Conservation (phyloP, 1,139 yeast genomes). For the Suhomyces wounanorum region DNA sequence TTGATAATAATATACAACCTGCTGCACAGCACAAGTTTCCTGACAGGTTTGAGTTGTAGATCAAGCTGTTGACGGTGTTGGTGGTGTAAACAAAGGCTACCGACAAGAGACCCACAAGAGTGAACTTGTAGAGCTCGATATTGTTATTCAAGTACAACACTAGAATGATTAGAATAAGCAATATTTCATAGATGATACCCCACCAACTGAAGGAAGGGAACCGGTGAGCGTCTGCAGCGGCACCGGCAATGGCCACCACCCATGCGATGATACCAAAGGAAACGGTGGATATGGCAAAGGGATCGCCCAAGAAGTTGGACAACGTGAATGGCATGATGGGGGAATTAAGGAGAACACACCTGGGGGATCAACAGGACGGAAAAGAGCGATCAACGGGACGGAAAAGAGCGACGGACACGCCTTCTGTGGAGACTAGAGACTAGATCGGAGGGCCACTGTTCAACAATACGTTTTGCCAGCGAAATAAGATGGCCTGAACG, state of each 20-base stretch:
- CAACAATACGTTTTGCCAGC: neutral
- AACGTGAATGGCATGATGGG: constrained; percentile 40
- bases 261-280: constrained; percentile 68
- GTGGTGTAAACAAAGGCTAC: constrained; percentile 80
- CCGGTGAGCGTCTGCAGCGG: constrained; percentile 51
- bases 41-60: constrained; percentile 65
- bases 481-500: neutral
- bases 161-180: constrained; percentile 57
- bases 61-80: constrained; percentile 76
- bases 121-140: constrained; percentile 70
- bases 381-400: neutral
- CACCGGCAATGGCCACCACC: constrained; percentile 86
- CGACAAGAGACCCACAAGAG: constrained; percentile 57
- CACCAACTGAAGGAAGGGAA: constrained; percentile 95
- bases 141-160: constrained; percentile 66
- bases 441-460: neutral
- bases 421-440: neutral
- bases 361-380: neutral
- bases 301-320: constrained; percentile 63
- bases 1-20: constrained; percentile 81
- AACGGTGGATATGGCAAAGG: constrained; percentile 69
- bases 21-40: constrained; percentile 85
- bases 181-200: constrained; percentile 85
- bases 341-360: neutral
- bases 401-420: neutral